Base-by-base conservation (phyloP, 306 rosid genomes). In the Cucurbita argyrosperma region DNA sequence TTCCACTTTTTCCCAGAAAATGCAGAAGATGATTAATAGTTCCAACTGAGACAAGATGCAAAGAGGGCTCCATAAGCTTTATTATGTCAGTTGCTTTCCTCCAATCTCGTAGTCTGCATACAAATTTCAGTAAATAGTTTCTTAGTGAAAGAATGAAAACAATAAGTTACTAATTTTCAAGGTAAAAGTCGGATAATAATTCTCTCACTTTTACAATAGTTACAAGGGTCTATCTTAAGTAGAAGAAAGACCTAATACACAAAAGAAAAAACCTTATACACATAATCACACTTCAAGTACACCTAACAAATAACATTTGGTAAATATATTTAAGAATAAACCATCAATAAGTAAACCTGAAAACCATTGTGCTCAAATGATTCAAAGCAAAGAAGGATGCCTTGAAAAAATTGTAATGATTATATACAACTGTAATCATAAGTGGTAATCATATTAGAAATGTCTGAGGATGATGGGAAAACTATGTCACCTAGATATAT, bases 1-100 rank as follows among this genome's bases (percentile, higher is more conserved):
- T 93, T 74, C 98, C 98, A 76, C 96, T 87, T 83, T 83, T 90
- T 80, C 98, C 98, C 57, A 93, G 80, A 79, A 86, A 86, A 52
- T 81, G 88, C 75, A 93, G 87, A 61, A 90, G 85, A 71, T 89
- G 87, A 83, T 89, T 89, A 46, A 84, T 80, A 61, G 90, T 83
- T 40, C 96, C 96, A 18, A 82, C 72, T 21, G 98, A 90, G 72
- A 88, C 80, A 80, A 78, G 71, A 67, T 88, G 85, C 72, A 87
- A 84, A 30, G 89, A 89, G 69, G 94, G 90, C 83, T 93, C 97
- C 78, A 90, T 86, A 76, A 81, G 72, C 82, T 86, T 90, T 73
- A 89, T 83, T 76, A 93, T 76, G 74, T 86, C 92, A 61, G 70
- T 74, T 58, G 88, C 86, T 75, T 90, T 87, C 80, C 77, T 86